Conservation (phyloP, 148 eudicot species). For the Heliosperma pusillum region DNA sequence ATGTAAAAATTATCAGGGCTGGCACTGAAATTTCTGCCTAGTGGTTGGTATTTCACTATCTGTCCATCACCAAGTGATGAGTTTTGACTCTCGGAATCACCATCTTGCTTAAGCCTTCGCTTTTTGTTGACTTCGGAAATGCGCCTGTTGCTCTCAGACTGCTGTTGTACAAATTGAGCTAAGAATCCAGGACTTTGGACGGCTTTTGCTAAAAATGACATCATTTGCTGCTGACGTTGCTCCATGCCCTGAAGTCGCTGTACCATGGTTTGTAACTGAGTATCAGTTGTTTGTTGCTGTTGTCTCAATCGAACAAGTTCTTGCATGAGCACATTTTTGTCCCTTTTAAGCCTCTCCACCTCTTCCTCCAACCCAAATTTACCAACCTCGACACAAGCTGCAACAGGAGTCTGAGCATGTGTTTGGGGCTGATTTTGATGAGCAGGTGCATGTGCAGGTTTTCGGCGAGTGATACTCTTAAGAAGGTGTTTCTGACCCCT, state of each 20-base stretch:
- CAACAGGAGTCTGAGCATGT: constrained; percentile 41
- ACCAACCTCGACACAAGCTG: constrained; percentile 67
- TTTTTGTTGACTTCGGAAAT: constrained; percentile 59
- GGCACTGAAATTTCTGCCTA: constrained; percentile 28
- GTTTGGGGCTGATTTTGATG: constrained; percentile 42
- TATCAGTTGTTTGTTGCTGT: constrained; percentile 64
- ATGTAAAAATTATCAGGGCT: constrained; percentile 25
- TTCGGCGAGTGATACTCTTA: constrained; percentile 44
- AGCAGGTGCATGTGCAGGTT: constrained; percentile 42
- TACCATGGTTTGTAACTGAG: constrained; percentile 52
- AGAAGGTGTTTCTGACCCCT: constrained; percentile 73
- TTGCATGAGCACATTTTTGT: constrained; percentile 70
- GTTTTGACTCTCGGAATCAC: constrained; percentile 25
- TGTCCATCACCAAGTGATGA: constrained; percentile 43
- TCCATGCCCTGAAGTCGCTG: constrained; percentile 68
- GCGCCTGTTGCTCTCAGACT: constrained; percentile 46
- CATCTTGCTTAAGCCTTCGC: constrained; percentile 52
- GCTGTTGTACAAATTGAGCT: constrained; percentile 67
- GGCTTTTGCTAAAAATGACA: constrained; percentile 70
- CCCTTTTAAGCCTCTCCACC: constrained; percentile 68
- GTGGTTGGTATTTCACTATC: constrained; percentile 57
- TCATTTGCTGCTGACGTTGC: constrained; percentile 69
- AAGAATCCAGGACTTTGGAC: constrained; percentile 64
- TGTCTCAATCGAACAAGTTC: constrained; percentile 63
- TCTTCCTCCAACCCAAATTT: constrained; percentile 71